Evolutionary conservation across 805 yeast species (phyloP), one percentile per base, ranked within the genome.

Genomic region (Ogataea corticis): DNA sequence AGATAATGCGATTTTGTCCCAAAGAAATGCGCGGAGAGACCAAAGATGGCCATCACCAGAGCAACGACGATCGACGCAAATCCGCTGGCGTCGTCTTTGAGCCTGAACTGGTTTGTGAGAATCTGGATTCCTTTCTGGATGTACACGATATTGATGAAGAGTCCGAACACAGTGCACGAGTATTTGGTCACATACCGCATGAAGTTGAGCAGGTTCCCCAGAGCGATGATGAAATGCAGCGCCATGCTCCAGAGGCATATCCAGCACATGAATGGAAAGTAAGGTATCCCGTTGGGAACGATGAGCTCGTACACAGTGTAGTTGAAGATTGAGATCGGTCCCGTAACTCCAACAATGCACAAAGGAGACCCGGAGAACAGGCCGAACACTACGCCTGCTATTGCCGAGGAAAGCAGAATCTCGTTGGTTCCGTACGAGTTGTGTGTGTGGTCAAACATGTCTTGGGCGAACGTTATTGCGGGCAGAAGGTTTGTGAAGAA

Each of bases 251-350:
- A 92, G 5, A 94, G 71, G 57, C 90, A 87, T 27, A 92, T 72
- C 98, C 98, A 94, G 61, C 92, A 84, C 96, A 94, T 91, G 63
- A 92, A 92, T 14, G 91, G 89, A 67, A 92, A 90, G 62, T 78
- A 90, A 2, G 66, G 63, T 0, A 76, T 69, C 7, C 73, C 75
- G 48, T 75, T 61, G 0, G 87, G 83, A 17, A 61, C 67, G 30
- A 87, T 75, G 40, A 87, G 73, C 48, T 84, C 85, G 60, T 83
- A 87, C 0, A 94, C 91, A 0, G 98, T 94, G 58, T 89, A 90
- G 59, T 87, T 87, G 74, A 94, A 92, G 49, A 92, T 91, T 2
- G 96, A 70, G 13, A 94, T 84, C 0, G 99, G 99, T 0, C 98
- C 99, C 0, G 98, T 94, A 4, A 92, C 97, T 3, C 99, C 99